Evolutionary conservation across 148 eudicot species (phyloP).

Genomic region (Selenicereus undatus): DNA sequence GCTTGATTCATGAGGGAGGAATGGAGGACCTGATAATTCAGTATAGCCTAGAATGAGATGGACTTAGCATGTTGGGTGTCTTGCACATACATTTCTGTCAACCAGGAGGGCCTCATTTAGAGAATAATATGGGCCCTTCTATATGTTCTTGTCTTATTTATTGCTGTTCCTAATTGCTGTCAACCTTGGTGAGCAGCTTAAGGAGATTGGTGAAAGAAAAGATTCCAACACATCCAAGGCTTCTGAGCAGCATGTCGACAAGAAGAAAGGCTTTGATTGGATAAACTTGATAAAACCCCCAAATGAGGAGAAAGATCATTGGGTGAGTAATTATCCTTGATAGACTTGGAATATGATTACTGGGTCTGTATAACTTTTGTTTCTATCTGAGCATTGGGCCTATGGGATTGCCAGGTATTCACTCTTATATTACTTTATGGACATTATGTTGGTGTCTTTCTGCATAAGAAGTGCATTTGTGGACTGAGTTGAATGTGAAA

Average conservation of each 20-base stretch:
- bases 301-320: constrained; percentile 83
- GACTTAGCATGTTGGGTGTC: neutral
- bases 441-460: neutral
- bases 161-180: neutral
- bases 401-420: neutral
- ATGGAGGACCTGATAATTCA: too few species aligned
- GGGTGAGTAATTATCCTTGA: constrained; percentile 48
- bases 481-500: neutral
- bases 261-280: constrained; percentile 84
- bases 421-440: neutral
- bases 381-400: neutral
- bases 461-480: neutral
- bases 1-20: too few species aligned
- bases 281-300: constrained; percentile 64
- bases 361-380: neutral
- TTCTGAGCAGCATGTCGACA: constrained; percentile 57
- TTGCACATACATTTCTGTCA: neutral
- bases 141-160: neutral
- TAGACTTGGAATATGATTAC: constrained; percentile 1
- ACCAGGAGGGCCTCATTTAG: neutral
- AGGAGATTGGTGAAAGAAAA: constrained; percentile 68
- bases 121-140: neutral
- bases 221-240: constrained; percentile 39
- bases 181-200: constrained; percentile 45
- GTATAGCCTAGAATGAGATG: neutral